phyloP scores from a whole-genome alignment of 23 red algal genomes.

The Gracilaria vermiculophylla region DNA sequence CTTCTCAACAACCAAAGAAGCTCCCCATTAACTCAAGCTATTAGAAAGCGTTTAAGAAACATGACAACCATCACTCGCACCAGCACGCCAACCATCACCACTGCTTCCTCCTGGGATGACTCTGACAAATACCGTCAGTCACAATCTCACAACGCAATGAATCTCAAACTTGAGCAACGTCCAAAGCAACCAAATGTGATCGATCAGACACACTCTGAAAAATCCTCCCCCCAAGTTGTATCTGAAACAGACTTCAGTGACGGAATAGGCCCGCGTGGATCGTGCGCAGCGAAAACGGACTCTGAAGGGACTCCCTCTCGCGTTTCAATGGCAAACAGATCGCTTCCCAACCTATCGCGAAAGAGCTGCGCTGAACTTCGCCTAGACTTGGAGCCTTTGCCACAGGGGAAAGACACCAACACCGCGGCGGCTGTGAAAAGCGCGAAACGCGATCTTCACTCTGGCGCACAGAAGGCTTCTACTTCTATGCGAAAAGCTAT shows the following conservation, averaged over 20 bases:
- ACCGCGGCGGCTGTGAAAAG: neutral
- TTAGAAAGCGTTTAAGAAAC: neutral
- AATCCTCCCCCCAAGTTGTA: neutral
- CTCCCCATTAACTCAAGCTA: neutral
- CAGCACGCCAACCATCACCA: neutral
- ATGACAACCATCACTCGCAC: neutral
- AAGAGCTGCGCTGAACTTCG: neutral
- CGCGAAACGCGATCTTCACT: neutral
- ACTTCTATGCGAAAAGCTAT: slow-evolving; percentile 16
- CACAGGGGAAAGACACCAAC: neutral
- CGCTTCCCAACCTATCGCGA: neutral
- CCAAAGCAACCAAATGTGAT: no score
- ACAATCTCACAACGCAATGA: neutral
- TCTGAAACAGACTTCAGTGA: slow-evolving; percentile 26
- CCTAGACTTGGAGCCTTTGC: neutral
- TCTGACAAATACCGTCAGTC: neutral
- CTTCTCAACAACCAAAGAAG: neutral
- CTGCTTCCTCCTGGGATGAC: slow-evolving; percentile 3
- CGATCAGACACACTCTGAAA: neutral
- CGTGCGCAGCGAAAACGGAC: neutral
- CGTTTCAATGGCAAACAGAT: neutral
- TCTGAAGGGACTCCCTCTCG: slow-evolving; percentile 1
- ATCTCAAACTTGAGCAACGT: neutral
- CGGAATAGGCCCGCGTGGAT: neutral
- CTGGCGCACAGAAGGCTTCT: neutral